A percentile compares a stretch with the other conserved stretches of the same genome.
phyloP scores from a whole-genome alignment of 139 green algal genomes.

The Eudorina sp. region DNA sequence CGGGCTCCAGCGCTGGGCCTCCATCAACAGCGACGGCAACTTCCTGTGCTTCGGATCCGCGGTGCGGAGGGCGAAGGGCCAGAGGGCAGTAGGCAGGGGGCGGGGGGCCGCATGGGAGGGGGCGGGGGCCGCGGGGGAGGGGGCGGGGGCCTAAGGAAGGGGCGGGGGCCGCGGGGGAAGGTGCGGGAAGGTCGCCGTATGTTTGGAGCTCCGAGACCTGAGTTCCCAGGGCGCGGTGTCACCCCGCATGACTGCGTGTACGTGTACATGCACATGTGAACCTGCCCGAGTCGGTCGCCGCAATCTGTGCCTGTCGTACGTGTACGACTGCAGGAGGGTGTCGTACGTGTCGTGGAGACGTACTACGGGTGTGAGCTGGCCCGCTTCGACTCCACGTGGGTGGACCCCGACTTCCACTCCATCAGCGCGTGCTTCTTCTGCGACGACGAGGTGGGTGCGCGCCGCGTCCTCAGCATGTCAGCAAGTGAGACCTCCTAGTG shows the following conservation, averaged over 20 bases:
- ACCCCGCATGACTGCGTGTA: too few species aligned
- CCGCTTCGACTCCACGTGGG: slow-evolving; percentile 26
- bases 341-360: slow-evolving; percentile 30
- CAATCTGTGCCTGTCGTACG: too few species aligned
- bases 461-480: too few species aligned
- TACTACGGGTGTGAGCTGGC: slow-evolving; percentile 40
- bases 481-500: too few species aligned
- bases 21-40: slow-evolving; percentile 41
- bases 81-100: neutral
- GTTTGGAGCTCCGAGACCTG: too few species aligned
- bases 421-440: slow-evolving; percentile 34
- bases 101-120: neutral
- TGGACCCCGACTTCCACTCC: slow-evolving; percentile 34
- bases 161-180: too few species aligned
- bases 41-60: slow-evolving; percentile 28
- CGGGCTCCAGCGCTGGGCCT: slow-evolving; percentile 16
- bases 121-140: neutral
- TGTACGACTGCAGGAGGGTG: slow-evolving; percentile 1
- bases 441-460: slow-evolving; percentile 23
- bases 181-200: too few species aligned
- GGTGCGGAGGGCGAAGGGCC: neutral
- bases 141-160: too few species aligned
- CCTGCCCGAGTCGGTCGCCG: neutral
- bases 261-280: neutral
- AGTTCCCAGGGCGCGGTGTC: too few species aligned